Conservation (phyloP, 805 yeast genomes). For the Yamadazyma philogaea region DNA sequence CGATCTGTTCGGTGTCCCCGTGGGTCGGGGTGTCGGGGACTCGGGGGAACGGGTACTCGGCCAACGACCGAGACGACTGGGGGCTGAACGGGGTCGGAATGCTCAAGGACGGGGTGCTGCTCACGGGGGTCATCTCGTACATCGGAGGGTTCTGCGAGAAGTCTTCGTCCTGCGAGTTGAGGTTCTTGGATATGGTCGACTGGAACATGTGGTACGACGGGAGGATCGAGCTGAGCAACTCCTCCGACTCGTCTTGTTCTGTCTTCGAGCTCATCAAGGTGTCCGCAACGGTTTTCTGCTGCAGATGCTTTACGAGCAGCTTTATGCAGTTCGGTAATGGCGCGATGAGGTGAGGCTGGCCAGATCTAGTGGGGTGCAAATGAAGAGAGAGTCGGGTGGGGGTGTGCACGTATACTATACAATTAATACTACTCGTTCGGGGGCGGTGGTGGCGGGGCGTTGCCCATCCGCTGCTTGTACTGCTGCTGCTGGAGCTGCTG, state of each 20-base stretch:
- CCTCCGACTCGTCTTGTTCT: constrained; percentile 13
- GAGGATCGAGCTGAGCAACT: constrained; percentile 30
- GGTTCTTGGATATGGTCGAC: constrained; percentile 36
- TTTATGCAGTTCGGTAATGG: no score
- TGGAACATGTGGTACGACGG: constrained; percentile 47
- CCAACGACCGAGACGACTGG: constrained; percentile 4
- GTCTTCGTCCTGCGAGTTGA: constrained; percentile 38
- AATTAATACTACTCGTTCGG: background rate
- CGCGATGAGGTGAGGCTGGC: background rate
- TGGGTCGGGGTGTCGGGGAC: background rate
- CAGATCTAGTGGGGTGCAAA: background rate
- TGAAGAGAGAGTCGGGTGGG: background rate
- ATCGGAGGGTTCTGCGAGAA: constrained; percentile 40
- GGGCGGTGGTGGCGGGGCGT: background rate
- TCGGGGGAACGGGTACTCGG: constrained; percentile 19
- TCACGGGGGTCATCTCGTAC: constrained; percentile 28
- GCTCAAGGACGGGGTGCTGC: constrained; percentile 15
- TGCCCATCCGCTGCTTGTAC: constrained; percentile 9
- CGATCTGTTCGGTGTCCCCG: constrained; percentile 12
- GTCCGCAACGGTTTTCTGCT: no score
- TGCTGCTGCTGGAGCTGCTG: constrained; percentile 22
- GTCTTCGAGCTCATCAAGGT: background rate
- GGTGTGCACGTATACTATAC: background rate
- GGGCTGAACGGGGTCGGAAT: constrained; percentile 17
- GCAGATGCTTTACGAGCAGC: no score